Percentiles rank a stretch among this genome's conserved stretches.
Evolutionary conservation across 306 rosid species (phyloP).

Genomic region (Delonix regia): DNA sequence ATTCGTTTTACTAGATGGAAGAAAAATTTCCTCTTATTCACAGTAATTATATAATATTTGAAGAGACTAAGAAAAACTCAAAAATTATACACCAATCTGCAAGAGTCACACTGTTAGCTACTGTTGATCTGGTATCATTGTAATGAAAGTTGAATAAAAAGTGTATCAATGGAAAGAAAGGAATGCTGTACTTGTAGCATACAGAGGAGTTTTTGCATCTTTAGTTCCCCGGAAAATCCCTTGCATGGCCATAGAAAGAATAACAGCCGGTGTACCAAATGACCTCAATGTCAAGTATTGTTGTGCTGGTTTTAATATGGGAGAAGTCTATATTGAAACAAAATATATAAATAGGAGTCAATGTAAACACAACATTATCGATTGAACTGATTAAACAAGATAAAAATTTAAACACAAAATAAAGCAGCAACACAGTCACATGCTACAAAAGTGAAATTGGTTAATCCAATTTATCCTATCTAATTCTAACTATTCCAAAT

Average conservation of each 20-base stretch:
- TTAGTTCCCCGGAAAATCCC: conserved; percentile 88
- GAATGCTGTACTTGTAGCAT: conserved; percentile 59
- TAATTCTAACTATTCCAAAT: neutral
- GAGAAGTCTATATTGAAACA: conserved; percentile 60
- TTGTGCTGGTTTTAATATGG: conserved; percentile 71
- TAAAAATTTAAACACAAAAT: neutral
- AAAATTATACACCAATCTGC: neutral
- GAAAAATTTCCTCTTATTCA: neutral
- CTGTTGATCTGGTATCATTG: conserved; percentile 6
- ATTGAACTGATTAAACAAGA: neutral
- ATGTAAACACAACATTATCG: neutral
- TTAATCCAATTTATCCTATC: neutral
- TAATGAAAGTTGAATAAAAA: conserved; percentile 1
- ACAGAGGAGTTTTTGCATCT: conserved; percentile 86
- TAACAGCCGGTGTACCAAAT: conserved; percentile 88
- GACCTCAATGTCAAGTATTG: conserved; percentile 81
- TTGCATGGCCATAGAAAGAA: conserved; percentile 88
- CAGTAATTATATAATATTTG: neutral
- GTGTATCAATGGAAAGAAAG: conserved; percentile 18
- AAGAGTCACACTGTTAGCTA: neutral
- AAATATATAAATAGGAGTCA: neutral
- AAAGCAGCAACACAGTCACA: neutral
- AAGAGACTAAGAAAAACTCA: neutral
- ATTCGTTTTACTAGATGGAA: no score
- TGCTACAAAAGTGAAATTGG: neutral